These are phyloP conservation scores for Kwoniella sp. DNA, from an alignment of 768 basidiomycete species.

Conservation along the genomic window DNA sequence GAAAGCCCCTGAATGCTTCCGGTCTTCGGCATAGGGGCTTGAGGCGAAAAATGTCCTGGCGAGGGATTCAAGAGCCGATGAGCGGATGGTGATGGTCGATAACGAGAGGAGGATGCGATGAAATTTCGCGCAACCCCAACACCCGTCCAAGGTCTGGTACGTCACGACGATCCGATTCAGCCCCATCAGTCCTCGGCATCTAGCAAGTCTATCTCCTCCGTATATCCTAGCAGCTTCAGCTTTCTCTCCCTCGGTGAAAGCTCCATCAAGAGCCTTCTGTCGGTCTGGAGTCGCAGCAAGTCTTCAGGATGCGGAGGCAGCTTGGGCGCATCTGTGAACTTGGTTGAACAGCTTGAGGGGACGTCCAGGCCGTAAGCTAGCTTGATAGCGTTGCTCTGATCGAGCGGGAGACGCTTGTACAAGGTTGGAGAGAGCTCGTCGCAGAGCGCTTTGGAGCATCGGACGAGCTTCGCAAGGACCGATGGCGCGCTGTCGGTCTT, in stretches of 20 bases:
- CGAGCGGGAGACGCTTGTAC: not conserved
- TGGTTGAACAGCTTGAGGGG: not conserved
- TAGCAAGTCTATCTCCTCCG: not conserved
- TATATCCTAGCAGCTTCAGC: not conserved
- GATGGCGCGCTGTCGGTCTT: not conserved
- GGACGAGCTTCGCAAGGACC: not conserved
- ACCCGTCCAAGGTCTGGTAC: not conserved
- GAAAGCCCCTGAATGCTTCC: not conserved
- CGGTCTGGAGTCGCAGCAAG: not conserved
- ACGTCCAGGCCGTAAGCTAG: not conserved
- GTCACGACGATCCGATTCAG: not conserved
- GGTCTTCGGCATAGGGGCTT: not conserved
- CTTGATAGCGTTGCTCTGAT: not conserved
- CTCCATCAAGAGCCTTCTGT: not conserved
- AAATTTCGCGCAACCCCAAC: not conserved
- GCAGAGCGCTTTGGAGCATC: slow-evolving; percentile 4
- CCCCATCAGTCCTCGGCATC: not conserved
- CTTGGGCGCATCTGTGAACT: not conserved
- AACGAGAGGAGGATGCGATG: not conserved
- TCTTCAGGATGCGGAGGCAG: not conserved
- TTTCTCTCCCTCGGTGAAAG: not conserved
- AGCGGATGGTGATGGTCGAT: not conserved
- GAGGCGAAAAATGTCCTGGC: not conserved
- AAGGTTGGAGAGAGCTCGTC: not conserved
- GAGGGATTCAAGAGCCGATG: not conserved